phyloP scores from a whole-genome alignment of 352 stramenopile genomes.

The Pythium brachiatum region DNA sequence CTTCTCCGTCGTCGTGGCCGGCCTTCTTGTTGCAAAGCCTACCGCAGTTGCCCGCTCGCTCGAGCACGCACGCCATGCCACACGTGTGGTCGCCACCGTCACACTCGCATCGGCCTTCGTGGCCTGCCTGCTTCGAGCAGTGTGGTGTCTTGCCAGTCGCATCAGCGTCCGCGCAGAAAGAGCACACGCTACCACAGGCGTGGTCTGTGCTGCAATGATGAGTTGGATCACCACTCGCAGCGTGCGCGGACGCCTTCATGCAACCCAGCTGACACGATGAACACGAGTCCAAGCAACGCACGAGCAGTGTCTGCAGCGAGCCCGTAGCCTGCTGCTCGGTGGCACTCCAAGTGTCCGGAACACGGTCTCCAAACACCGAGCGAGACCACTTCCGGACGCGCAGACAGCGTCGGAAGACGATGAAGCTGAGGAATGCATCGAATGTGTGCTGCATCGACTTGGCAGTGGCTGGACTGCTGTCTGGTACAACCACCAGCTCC shows the following conservation, averaged over 20 bases:
- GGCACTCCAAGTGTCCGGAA: slow-evolving; percentile 50
- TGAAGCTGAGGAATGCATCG: slow-evolving; percentile 53
- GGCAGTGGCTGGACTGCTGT: no score
- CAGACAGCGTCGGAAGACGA: slow-evolving; percentile 52
- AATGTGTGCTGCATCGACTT: slow-evolving; percentile 48
- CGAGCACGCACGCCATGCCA: slow-evolving; percentile 36
- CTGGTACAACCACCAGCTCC: no score
- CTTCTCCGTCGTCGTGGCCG: slow-evolving; percentile 30
- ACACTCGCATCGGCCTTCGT: slow-evolving; percentile 69
- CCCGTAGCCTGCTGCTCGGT: slow-evolving; percentile 44
- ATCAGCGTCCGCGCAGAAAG: no score
- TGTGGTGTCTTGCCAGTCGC: slow-evolving; percentile 18
- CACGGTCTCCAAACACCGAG: slow-evolving; percentile 33
- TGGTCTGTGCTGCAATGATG: slow-evolving; percentile 66
- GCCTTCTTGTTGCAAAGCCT: slow-evolving; percentile 41
- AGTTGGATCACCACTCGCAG: not conserved
- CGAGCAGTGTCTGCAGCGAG: slow-evolving; percentile 50
- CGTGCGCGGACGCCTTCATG: slow-evolving; percentile 52
- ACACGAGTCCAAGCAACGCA: slow-evolving; percentile 57
- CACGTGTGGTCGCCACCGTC: slow-evolving; percentile 64
- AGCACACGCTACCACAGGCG: slow-evolving; percentile 38
- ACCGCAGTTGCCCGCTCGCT: slow-evolving; percentile 47
- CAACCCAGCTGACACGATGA: slow-evolving; percentile 54
- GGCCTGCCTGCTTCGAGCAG: slow-evolving; percentile 55
- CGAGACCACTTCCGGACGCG: slow-evolving; percentile 44